These are phyloP conservation scores for Penicillium glabrum DNA, from an alignment of 2,329 filamentous ascomycete genomes.

Conservation along the genomic window DNA sequence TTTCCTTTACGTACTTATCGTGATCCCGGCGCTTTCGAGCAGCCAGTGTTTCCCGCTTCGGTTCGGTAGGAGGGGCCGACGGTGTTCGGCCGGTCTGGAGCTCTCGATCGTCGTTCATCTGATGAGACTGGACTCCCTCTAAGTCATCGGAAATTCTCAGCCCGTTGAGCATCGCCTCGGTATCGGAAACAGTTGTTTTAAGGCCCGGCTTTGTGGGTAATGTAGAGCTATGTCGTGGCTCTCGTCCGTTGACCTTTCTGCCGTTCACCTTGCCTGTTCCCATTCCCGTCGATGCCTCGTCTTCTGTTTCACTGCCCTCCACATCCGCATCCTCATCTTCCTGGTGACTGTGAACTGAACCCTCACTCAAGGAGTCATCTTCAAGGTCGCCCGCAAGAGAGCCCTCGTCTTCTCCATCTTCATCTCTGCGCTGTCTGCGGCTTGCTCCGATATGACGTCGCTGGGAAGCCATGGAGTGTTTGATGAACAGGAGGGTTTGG, in stretches of 20 bases:
- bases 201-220: constrained; percentile 33
- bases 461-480: constrained; percentile 41
- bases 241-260: constrained; percentile 28
- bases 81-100: constrained; percentile 37
- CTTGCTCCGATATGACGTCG: constrained; percentile 47
- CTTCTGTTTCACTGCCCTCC: constrained; percentile 60
- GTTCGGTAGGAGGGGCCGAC: constrained; percentile 38
- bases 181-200: constrained; percentile 52
- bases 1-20: constrained; percentile 84
- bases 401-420: constrained; percentile 51
- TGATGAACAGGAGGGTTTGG: not conserved
- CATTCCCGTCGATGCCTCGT: constrained; percentile 38
- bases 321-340: constrained; percentile 61
- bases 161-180: constrained; percentile 62
- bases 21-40: constrained; percentile 80
- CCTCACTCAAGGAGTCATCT: constrained; percentile 65
- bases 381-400: constrained; percentile 52
- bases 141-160: constrained; percentile 48
- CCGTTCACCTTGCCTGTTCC: constrained; percentile 23
- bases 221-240: constrained; percentile 35
- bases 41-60: constrained; percentile 57
- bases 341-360: constrained; percentile 56
- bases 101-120: constrained; percentile 33
- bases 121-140: constrained; percentile 54
- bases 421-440: constrained; percentile 46